Base-by-base conservation (phyloP, 768 basidiomycete species). In the Naganishia antarctica region DNA sequence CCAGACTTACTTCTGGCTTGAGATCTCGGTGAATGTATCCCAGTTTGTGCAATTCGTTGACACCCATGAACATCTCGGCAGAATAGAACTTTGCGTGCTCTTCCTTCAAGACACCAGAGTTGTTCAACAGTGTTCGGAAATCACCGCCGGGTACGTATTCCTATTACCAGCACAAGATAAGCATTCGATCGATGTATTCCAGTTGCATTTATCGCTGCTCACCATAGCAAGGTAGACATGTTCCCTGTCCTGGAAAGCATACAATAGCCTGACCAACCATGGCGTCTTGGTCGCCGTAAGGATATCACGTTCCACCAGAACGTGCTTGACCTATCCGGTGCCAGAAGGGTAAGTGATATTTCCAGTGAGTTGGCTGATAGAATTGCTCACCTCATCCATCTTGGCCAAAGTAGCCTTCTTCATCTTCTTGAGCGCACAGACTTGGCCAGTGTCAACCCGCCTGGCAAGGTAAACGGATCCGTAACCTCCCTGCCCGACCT, bases 101-200 rank as follows among this genome's bases (percentile, higher is more conserved):
- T 75, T 98, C 93, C 76, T 97, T 94, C 64, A 99, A 82, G 1
- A 98, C 91, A 31, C 96, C 96, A 0, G 93, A 92, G 76, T 97
- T 99, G 79, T 97, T 99, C 41, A 99, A 83, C 41, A 99, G 83
- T 0, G 96, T 99, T 18, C 96, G 85, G 81, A 99, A 99, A 75
- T 99, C 96, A 51, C 96, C 96, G 23, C 96, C 96, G 0, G 93
- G 92, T 18, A 98, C 93, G 75, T 96, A 98, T 81, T 98, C 93
- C 80, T 80, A n/a, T n/a, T n/a, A n/a, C n/a, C n/a, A n/a, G n/a
- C n/a, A n/a, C n/a, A n/a, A n/a, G n/a, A n/a, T n/a, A n/a, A n/a
- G n/a, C n/a, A n/a, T n/a, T n/a, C n/a, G n/a, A n/a, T n/a, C n/a
- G n/a, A n/a, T n/a, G n/a, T n/a, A n/a, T n/a, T n/a, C n/a, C n/a